phyloP scores from a whole-genome alignment of 495 filamentous ascomycete species.

The Hyaloscypha finlandica region DNA sequence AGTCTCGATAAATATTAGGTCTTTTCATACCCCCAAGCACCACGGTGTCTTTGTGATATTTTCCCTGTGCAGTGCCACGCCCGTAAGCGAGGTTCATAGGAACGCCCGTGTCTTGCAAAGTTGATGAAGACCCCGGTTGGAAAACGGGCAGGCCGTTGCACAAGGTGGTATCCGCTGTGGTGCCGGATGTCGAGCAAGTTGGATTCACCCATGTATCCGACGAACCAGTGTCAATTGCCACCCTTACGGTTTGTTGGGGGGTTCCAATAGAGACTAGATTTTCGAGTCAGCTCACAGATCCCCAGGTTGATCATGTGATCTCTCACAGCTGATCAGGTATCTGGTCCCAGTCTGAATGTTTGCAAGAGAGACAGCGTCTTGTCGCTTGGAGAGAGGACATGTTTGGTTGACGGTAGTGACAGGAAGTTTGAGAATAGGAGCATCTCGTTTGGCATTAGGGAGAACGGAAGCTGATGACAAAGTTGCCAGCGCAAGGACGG shows the following conservation, averaged over 20 bases:
- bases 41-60: slow-evolving; percentile 10
- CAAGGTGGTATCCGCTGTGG: neutral
- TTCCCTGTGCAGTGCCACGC: slow-evolving; percentile 7
- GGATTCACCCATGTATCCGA: slow-evolving; percentile 37
- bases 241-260: slow-evolving; percentile 39
- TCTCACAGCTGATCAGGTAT: no score
- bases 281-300: neutral
- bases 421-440: slow-evolving; percentile 7
- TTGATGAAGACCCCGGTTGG: slow-evolving; percentile 1
- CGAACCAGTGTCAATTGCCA: slow-evolving; percentile 49
- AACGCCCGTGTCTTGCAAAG: neutral
- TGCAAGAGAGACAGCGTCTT: neutral
- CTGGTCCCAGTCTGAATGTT: no score
- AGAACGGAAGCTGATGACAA: slow-evolving; percentile 6
- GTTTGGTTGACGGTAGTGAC: slow-evolving; percentile 1
- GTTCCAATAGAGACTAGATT: slow-evolving; percentile 38
- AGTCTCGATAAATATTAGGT: neutral
- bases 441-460: slow-evolving; percentile 8
- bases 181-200: neutral
- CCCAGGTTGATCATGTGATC: no score
- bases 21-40: neutral
- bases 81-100: slow-evolving; percentile 7
- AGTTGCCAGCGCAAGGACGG: neutral
- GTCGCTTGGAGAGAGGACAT: neutral
- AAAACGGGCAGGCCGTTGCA: slow-evolving; percentile 13